Base-by-base conservation (phyloP, 768 basidiomycete species). In the Royoungia palumana region DNA sequence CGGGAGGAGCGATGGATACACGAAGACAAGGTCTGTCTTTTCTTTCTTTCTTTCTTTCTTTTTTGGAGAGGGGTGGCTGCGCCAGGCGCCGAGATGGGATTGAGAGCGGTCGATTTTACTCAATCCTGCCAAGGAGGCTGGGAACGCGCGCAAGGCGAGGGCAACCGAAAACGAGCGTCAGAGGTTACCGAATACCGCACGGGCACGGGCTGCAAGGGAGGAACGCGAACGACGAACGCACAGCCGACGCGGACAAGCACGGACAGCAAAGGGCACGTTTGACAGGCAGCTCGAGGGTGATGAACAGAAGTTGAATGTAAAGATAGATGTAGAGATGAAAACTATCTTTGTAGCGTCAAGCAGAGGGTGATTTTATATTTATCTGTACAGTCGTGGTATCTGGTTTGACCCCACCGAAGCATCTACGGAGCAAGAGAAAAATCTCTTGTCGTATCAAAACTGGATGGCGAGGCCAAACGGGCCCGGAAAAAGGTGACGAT, bases 261-360 rank as follows among this genome's bases (percentile, higher is more conserved):
- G 0, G 96, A 93, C 0, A 94, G 91, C 59, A 85, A 98, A n/a
- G 85, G 96, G 96, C 56, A 85, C 80, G 58, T 99, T 96, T 59
- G 95, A 98, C 67, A 85, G 81, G 55, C 82, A 77, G 62, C 77
- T 98, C 19, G 87, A 94, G 44, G 94, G 94, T 12, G 96, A 99
- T 69, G 88, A 89, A 66, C 94, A 91, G 68, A 65, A 83, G 37
- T n/a, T n/a, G n/a, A n/a, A n/a, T n/a, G n/a, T n/a, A n/a, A n/a
- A n/a, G n/a, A n/a, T n/a, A n/a, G n/a, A n/a, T n/a, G n/a, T n/a
- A n/a, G n/a, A n/a, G n/a, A n/a, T n/a, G n/a, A n/a, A n/a, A n/a
- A n/a, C n/a, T n/a, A n/a, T n/a, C n/a, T n/a, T n/a, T 80, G 81
- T 30, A 93, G 94, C 6, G 71, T 94, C 40, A 98, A 97, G 74